Percentiles rank a stretch among this genome's conserved stretches.
phyloP scores from a whole-genome alignment of 1,284 basidiomycete genomes.

The Sparassis latifolia region DNA sequence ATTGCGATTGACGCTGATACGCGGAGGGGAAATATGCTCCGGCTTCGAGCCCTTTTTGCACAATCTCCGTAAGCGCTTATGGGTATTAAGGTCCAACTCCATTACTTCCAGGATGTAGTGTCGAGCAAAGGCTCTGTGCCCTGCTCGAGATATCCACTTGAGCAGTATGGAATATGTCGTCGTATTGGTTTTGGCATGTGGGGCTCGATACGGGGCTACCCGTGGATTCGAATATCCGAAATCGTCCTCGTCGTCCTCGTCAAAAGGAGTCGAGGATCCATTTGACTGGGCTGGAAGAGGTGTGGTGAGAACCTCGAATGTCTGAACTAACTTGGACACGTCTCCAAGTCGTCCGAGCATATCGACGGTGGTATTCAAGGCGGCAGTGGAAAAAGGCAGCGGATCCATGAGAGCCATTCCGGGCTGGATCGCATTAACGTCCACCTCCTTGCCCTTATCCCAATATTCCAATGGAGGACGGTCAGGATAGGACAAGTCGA shows the following conservation, averaged over 20 bases:
- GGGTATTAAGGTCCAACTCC: conserved; percentile 36
- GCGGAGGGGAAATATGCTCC: conserved; percentile 38
- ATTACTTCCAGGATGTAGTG: conserved; percentile 66
- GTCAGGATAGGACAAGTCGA: conserved; percentile 70
- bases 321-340: conserved; percentile 59
- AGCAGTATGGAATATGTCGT: conserved; percentile 60
- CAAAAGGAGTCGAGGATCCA: conserved; percentile 38
- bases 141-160: conserved; percentile 42
- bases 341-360: conserved; percentile 53
- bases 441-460: conserved; percentile 10
- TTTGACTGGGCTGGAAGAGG: conserved; percentile 43
- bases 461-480: conserved; percentile 43
- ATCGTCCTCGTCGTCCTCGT: conserved; percentile 65
- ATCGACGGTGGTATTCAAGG: conserved; percentile 67
- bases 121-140: conserved; percentile 47
- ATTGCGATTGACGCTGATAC: conserved; percentile 44
- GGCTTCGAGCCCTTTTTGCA: conserved; percentile 10
- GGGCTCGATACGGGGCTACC: conserved; percentile 27
- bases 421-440: not conserved
- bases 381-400: conserved; percentile 54
- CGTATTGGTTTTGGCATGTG: conserved; percentile 59
- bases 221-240: conserved; percentile 33
- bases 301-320: conserved; percentile 70
- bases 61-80: conserved; percentile 14
- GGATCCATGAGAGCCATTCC: conserved; percentile 22